Base-by-base conservation (phyloP, 2,329 filamentous ascomycete genomes). In the Phoma sp. region DNA sequence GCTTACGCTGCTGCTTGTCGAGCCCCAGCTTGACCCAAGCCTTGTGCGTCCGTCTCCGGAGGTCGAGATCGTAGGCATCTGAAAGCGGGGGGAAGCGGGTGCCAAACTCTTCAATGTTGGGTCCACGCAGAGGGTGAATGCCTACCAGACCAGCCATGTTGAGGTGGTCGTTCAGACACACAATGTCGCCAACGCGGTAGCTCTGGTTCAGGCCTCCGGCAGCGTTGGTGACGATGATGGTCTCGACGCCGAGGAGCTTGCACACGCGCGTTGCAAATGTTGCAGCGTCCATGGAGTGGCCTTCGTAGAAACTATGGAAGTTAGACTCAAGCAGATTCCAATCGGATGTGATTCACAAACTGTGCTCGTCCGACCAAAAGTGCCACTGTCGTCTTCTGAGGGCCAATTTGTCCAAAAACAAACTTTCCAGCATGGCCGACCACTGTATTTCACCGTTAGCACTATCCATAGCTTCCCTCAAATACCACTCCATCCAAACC, bases 251-350 rank as follows among this genome's bases (percentile, higher is more conserved):
- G 9, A 89, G 73, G 0, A 84, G 69, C 62, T 85, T 87, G 74
- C 88, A 85, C 5, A 89, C 83, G 46, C 87, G 80, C 10, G 86
- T 83, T 21, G 86, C 85, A 64, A 88, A 87, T 21, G 86, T 86
- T 30, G 86, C 81, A 39, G 80, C 76, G 47, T 86, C 80, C 75
- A 88, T 86, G 2, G 81, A 80, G 66, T 89, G 83, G 28, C 87
- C 87, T 74, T 89, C 87, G 67, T 88, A 89, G 74, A 86, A 88
- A 72, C n/a, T n/a, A n/a, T n/a, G n/a, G n/a, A n/a, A n/a, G n/a
- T n/a, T n/a, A n/a, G n/a, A n/a, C n/a, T n/a, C n/a, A n/a, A n/a
- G n/a, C n/a, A n/a, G n/a, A n/a, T n/a, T n/a, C n/a, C n/a, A n/a
- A n/a, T n/a, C n/a, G n/a, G n/a, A n/a, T n/a, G n/a, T n/a, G n/a